Conservation (phyloP, 2,329 filamentous ascomycete species). For the Pseudocercospora fijiensis region DNA sequence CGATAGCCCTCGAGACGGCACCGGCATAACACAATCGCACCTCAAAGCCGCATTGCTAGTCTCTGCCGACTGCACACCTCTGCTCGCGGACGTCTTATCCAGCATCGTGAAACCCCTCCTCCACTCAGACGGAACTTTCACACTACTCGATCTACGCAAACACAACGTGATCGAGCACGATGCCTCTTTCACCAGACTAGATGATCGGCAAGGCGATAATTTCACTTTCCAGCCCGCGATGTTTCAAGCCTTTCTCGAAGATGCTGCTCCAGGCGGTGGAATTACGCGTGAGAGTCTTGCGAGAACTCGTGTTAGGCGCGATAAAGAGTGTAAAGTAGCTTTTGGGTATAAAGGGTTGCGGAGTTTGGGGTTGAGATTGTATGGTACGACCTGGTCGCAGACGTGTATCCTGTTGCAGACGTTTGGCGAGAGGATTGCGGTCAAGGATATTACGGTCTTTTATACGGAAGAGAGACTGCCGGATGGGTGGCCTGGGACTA, state of each 20-base stretch:
- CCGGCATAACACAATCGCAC: conserved; percentile 34
- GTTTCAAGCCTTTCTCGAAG: conserved; percentile 35
- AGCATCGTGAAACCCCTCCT: conserved; percentile 13
- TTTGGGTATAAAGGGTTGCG: not conserved
- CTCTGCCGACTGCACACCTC: conserved; percentile 29
- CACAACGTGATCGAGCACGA: conserved; percentile 42
- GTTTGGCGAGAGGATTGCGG: not conserved
- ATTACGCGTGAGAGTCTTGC: conserved; percentile 24
- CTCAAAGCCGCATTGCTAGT: conserved; percentile 37
- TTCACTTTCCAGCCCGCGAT: conserved; percentile 38
- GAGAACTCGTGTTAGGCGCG: not conserved
- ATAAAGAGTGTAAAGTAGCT: not conserved
- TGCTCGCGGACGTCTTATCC: conserved; percentile 11
- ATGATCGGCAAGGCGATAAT: conserved; percentile 39
- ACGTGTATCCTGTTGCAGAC: not conserved
- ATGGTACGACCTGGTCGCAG: not conserved
- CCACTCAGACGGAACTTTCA: conserved; percentile 37
- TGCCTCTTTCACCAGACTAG: conserved; percentile 38
- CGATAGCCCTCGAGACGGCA: conserved; percentile 38
- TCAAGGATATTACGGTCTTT: not conserved
- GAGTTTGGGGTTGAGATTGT: not conserved
- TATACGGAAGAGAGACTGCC: not conserved
- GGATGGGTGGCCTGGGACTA: not conserved
- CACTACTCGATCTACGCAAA: conserved; percentile 35
- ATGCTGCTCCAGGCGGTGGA: conserved; percentile 37